Percentiles rank a stretch among this genome's conserved stretches.
phyloP scores from a whole-genome alignment of 1,139 yeast species.

The Magnusiomyces ingens region DNA sequence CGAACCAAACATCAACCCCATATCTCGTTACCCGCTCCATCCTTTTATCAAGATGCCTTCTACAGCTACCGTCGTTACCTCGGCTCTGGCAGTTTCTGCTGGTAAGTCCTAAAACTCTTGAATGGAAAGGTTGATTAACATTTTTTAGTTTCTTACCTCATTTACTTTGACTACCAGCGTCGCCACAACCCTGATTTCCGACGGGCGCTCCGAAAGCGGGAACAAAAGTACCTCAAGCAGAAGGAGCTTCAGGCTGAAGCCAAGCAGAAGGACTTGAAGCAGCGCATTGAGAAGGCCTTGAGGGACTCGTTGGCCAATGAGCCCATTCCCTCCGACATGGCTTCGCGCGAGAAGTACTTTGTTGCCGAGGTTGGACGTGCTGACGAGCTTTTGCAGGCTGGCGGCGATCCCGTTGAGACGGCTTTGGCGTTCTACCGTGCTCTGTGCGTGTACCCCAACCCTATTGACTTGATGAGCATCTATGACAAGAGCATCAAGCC shows the following conservation, averaged over 20 bases:
- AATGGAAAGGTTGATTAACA: not conserved
- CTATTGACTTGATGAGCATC: slow-evolving; percentile 80
- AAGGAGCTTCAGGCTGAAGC: slow-evolving; percentile 52
- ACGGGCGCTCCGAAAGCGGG: slow-evolving; percentile 57
- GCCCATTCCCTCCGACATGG: slow-evolving; percentile 70
- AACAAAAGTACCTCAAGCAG: slow-evolving; percentile 48
- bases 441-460: slow-evolving; percentile 89
- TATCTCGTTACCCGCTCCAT: no score
- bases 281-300: slow-evolving; percentile 55
- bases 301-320: slow-evolving; percentile 55
- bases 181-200: slow-evolving; percentile 80
- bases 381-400: slow-evolving; percentile 40
- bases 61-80: slow-evolving; percentile 27
- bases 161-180: slow-evolving; percentile 87
- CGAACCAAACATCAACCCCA: no score
- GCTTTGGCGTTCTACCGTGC: slow-evolving; percentile 93
- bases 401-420: slow-evolving; percentile 44
- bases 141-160: slow-evolving; percentile 58
- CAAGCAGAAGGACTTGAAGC: slow-evolving; percentile 51
- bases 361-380: slow-evolving; percentile 79
- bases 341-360: slow-evolving; percentile 69
- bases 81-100: slow-evolving; percentile 31
- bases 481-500: slow-evolving; percentile 85
- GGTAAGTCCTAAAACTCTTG: slow-evolving; percentile 19
- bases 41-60: slow-evolving; percentile 29